These are phyloP conservation scores for Suillus fuscotomentosus DNA, from an alignment of 768 basidiomycete species.

Conservation along the genomic window DNA sequence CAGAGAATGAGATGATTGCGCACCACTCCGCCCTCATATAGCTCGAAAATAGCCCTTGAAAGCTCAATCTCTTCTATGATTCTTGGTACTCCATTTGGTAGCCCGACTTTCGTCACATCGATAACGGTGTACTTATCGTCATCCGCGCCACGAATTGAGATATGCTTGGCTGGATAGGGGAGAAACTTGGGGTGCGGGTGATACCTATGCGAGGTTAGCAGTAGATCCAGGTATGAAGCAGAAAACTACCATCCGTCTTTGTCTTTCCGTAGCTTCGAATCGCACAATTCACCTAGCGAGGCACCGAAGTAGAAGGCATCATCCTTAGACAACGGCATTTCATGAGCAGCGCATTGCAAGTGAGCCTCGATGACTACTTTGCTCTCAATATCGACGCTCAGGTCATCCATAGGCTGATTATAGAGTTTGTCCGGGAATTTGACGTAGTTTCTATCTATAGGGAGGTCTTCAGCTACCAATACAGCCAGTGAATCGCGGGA, in stretches of 20 bases:
- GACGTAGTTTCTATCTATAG: conserved; percentile 75
- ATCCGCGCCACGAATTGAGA: conserved; percentile 73
- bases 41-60: conserved; percentile 81
- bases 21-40: conserved; percentile 88
- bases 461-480: conserved; percentile 64
- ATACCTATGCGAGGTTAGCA: conserved; percentile 50
- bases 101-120: conserved; percentile 51
- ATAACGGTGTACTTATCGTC: conserved; percentile 81
- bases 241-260: conserved; percentile 74
- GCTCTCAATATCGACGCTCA: conserved; percentile 72
- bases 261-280: conserved; percentile 58
- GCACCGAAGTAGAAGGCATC: conserved; percentile 77
- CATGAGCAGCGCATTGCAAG: conserved; percentile 83
- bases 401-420: conserved; percentile 55
- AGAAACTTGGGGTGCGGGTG: conserved; percentile 78
- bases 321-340: conserved; percentile 72
- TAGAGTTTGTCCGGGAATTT: conserved; percentile 70
- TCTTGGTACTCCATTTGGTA: too few relatives aligned
- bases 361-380: conserved; percentile 79
- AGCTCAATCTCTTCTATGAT: conserved; percentile 83
- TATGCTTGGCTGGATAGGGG: conserved; percentile 70
- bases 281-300: conserved; percentile 55
- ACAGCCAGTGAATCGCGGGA: conserved; percentile 77
- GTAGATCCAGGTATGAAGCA: background rate
- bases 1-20: conserved; percentile 12